Evolutionary conservation across 306 rosid genomes (phyloP), one percentile per base, ranked within the genome.

Genomic region (barrel medic (Medicago truncatula)): DNA sequence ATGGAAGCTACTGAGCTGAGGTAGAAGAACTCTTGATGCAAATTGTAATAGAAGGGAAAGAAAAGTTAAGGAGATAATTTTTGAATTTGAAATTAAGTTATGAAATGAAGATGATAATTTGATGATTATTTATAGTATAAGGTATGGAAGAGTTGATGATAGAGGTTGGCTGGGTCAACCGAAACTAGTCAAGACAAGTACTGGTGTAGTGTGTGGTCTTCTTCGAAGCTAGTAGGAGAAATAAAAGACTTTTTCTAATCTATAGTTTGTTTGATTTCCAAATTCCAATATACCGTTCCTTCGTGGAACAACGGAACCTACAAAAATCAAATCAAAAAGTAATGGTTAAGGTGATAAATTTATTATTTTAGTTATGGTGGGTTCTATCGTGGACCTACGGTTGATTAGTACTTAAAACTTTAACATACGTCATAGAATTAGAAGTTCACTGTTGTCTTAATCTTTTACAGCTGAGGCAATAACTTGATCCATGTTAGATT

Each of bases 1-100:
- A 20, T 18, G 40, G 78, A 79, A 40, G 62, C 25, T 72, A 63
- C 8, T 40, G 9, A 40, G 50, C 16, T 71, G 6, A 63, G 73
- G 7, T 31, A 18, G 31, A 8, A 53, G 10, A 25, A 28, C 4
- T 17, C 39, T 53, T 16, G 18, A 43, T 79, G 52, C n/a, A 18
- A 79, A 41, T 53, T 53, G 69, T 4, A 65, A 12, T 13, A 70
- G n/a, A 17, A 34, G 61, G 9, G 7, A 0, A 41, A 34, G 7
- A 34, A 34, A 34, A 34, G 36, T 4, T 34, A 34, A 6, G 38
- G 38, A 6, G 38, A 67, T 21, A 6, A 12, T 20, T 9, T 64
- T 64, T 40, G 0, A 54, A 43, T 16, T 41, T 79, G 14, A 72
- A 63, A 15, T 15, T 25, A 54, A 63, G 69, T 40, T 61, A 64